phyloP scores from a whole-genome alignment of 805 yeast species.

The Saccharomycopsis sp. region DNA sequence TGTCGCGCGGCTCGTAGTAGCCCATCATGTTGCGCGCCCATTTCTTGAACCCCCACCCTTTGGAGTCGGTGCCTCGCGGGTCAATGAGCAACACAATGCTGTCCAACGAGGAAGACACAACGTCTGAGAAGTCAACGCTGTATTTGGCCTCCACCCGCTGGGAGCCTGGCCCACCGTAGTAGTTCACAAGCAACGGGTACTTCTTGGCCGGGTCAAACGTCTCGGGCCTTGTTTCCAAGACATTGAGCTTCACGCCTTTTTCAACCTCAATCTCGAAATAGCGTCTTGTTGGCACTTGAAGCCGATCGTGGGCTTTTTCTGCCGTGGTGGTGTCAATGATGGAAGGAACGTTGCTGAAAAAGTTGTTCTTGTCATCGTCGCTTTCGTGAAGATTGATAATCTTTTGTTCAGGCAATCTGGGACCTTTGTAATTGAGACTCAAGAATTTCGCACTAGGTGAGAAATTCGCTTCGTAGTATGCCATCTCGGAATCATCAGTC shows the following conservation, averaged over 20 bases:
- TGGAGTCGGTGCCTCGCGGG: constrained; percentile 78
- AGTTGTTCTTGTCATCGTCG: constrained; percentile 30
- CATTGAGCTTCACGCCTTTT: constrained; percentile 37
- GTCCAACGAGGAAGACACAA: constrained; percentile 46
- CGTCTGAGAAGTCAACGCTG: constrained; percentile 47
- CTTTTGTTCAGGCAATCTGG: constrained; percentile 69
- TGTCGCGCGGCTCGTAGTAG: constrained; percentile 68
- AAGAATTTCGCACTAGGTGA: constrained; percentile 51
- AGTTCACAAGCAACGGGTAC: constrained; percentile 59
- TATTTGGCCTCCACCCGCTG: constrained; percentile 43
- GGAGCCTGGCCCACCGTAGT: constrained; percentile 80
- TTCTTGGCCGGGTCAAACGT: constrained; percentile 36
- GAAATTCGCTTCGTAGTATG: constrained; percentile 41
- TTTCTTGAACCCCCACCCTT: constrained; percentile 57
- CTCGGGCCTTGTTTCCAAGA: constrained; percentile 56
- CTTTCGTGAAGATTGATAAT: constrained; percentile 46
- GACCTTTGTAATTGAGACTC: constrained; percentile 55
- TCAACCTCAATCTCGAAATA: constrained; percentile 29
- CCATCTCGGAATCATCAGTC: constrained; percentile 31
- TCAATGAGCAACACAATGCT: constrained; percentile 60
- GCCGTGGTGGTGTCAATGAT: constrained; percentile 21
- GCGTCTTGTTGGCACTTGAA: constrained; percentile 44
- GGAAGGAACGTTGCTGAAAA: constrained; percentile 5
- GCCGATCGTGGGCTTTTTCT: constrained; percentile 22
- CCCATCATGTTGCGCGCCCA: constrained; percentile 55